phyloP scores from a whole-genome alignment of 441 rosid genomes.

The Syzygium syzygioides region DNA sequence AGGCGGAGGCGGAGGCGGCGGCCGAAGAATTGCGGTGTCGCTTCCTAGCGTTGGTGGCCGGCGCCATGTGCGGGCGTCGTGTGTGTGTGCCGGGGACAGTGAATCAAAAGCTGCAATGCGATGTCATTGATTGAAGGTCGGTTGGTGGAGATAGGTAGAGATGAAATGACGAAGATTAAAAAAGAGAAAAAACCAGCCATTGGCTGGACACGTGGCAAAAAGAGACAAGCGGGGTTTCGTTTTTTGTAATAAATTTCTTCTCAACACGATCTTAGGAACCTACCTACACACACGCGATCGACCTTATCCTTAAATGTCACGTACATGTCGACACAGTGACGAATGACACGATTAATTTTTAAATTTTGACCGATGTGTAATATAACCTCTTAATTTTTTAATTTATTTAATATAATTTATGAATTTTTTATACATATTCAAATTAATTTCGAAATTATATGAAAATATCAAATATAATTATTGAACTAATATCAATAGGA shows the following conservation, averaged over 20 bases:
- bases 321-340: not conserved
- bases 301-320: not conserved
- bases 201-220: not conserved
- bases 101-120: not conserved
- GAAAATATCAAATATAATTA: too few species aligned
- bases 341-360: too few species aligned
- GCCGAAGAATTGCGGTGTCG: constrained; percentile 30
- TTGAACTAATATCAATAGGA: too few species aligned
- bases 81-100: not conserved
- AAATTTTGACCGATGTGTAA: too few species aligned
- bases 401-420: too few species aligned
- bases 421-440: too few species aligned
- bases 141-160: not conserved
- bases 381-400: too few species aligned
- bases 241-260: not conserved
- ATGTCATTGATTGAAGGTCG: not conserved
- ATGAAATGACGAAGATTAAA: not conserved
- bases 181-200: not conserved
- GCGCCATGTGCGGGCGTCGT: not conserved
- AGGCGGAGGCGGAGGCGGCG: constrained; percentile 15
- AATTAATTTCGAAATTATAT: too few species aligned
- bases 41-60: constrained; percentile 19
- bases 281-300: not conserved
- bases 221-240: not conserved
- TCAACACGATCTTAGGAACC: not conserved